phyloP scores from a whole-genome alignment of 108 stramenopile species.

The Skeletonema menzelii region DNA sequence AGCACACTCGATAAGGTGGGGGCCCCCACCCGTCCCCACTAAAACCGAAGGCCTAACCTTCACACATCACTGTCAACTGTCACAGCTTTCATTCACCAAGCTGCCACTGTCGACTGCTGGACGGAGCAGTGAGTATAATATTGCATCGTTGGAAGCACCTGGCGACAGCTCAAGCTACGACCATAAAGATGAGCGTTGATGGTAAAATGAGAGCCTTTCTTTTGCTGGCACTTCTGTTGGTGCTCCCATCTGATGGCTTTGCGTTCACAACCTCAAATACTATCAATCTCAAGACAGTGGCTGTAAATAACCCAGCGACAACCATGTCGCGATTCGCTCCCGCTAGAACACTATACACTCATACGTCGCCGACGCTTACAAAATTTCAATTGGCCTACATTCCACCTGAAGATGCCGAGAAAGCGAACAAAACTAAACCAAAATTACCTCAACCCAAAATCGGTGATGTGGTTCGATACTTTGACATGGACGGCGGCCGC shows the following conservation, averaged over 20 bases:
- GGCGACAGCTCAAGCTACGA: not conserved
- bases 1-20: no score
- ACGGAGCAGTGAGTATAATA: no score
- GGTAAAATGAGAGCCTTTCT: not conserved
- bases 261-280: not conserved
- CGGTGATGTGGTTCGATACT: constrained; percentile 81
- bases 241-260: not conserved
- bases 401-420: constrained; percentile 25
- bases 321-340: not conserved
- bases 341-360: not conserved
- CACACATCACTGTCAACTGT: no score
- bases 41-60: no score
- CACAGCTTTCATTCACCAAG: no score
- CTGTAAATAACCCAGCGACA: not conserved
- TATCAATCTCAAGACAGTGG: not conserved
- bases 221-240: not conserved
- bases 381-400: constrained; percentile 19
- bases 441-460: constrained; percentile 54
- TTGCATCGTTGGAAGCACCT: not conserved
- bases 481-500: constrained; percentile 80
- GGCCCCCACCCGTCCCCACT: no score
- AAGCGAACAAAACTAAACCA: constrained; percentile 4
- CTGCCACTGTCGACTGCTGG: no score
- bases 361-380: not conserved
- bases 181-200: not conserved